These are phyloP conservation scores for Saposhnikovia divaricata DNA, from an alignment of 129 eudicot genomes.

Conservation along the genomic window DNA sequence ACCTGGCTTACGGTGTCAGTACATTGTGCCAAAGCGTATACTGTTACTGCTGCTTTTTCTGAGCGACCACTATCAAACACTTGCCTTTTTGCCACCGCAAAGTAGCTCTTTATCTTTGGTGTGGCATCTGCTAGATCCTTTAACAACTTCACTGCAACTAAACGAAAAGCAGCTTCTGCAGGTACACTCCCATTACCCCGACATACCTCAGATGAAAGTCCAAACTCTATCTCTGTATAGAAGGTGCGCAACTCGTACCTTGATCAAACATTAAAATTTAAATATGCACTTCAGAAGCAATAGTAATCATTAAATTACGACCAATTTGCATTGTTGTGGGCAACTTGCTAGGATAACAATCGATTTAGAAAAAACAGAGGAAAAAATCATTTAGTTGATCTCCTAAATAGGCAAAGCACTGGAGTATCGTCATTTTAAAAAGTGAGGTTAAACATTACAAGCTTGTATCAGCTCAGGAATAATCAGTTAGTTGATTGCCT, in stretches of 20 bases:
- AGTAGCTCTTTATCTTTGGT: conserved; percentile 25
- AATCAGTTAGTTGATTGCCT: neutral
- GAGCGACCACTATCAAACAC: conserved; percentile 6
- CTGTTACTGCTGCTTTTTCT: neutral
- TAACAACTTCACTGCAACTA: conserved; percentile 12
- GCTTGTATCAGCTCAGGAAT: neutral
- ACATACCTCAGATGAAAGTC: neutral
- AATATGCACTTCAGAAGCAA: neutral
- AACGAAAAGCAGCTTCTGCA: conserved; percentile 12
- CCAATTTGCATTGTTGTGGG: too few species aligned
- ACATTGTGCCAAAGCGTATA: conserved; percentile 37
- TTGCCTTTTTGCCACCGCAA: conserved; percentile 20
- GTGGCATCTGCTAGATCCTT: conserved; percentile 30
- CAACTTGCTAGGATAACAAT: too few species aligned
- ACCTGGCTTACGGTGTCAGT: conserved; percentile 16
- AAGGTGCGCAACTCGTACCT: neutral
- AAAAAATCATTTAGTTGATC: too few species aligned
- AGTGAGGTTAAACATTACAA: neutral
- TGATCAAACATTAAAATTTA: neutral
- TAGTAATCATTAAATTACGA: too few species aligned
- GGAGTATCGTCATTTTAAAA: too few species aligned
- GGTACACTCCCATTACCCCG: conserved; percentile 6
- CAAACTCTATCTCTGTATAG: neutral
- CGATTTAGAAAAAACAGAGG: too few species aligned
- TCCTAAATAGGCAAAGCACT: too few species aligned